phyloP scores from a whole-genome alignment of 371 early-diverging fungal genomes.

The Circinella umbellata region DNA sequence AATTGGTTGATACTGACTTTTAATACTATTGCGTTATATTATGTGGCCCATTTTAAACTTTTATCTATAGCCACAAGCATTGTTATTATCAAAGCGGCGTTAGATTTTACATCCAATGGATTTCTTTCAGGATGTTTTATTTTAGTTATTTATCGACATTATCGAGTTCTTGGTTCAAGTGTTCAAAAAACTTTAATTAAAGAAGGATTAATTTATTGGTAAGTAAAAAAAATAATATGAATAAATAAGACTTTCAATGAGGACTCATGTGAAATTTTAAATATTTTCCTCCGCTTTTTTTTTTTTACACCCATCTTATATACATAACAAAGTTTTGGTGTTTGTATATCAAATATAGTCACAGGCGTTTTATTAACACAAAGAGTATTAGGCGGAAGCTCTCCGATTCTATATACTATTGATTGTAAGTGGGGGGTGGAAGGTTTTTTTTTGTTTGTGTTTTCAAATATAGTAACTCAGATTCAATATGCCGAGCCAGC shows the following conservation, averaged over 20 bases:
- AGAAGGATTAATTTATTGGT: constrained; percentile 52
- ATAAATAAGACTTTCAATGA: no score
- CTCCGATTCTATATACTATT: constrained; percentile 51
- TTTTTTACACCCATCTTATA: no score
- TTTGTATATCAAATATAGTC: constrained; percentile 47
- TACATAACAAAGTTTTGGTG: constrained; percentile 40
- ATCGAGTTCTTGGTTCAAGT: constrained; percentile 39
- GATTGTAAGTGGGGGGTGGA: constrained; percentile 39
- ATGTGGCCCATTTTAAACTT: no score
- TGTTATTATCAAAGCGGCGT: constrained; percentile 38
- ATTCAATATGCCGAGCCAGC: neutral
- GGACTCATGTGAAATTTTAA: neutral
- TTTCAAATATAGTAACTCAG: neutral
- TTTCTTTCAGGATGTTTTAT: constrained; percentile 49
- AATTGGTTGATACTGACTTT: neutral
- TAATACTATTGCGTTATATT: no score
- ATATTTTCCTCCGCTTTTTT: neutral
- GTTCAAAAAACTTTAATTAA: constrained; percentile 41
- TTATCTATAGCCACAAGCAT: constrained; percentile 36
- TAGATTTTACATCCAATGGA: constrained; percentile 47
- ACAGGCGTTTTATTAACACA: constrained; percentile 41
- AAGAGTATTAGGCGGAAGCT: constrained; percentile 39
- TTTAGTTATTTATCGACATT: constrained; percentile 49
- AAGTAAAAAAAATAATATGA: constrained; percentile 12
- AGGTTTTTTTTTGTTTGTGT: neutral